Evolutionary conservation across 306 rosid genomes (phyloP), one percentile per base, ranked within the genome.

Genomic region (Spatholobus suberectus): DNA sequence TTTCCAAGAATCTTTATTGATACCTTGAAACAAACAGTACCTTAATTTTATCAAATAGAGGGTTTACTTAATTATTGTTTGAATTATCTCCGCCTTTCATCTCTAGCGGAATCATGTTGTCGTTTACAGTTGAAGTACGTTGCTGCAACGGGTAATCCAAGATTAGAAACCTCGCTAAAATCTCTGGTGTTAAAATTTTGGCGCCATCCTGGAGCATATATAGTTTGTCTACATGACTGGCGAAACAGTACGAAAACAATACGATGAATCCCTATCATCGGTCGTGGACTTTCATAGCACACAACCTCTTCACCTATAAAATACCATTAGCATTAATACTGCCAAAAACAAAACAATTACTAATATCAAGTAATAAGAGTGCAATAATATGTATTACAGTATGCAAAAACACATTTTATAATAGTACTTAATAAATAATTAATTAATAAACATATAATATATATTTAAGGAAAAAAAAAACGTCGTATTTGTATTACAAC

Each of bases 131-230:
- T 92, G 80, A 88, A 90, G 14, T 87, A 94, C 14, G 82, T 76
- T 0, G 97, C 92, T 0, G 97, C 89, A 17, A 94, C 97, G 0
- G 98, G 97, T n/a, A n/a, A 62, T 26, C 98, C 98, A 12, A 94
- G 93, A 78, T 94, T 89, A 61, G 88, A 89, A 55, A 87, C 75
- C 82, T 88, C 88, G 6, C 92, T 90, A 14, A 94, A 94, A 78
- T 90, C 95, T 86, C 61, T 81, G 0, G 95, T 92, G 79, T 86
- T 89, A 76, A 94, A 94, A 67, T 94, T 92, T 21, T 86, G 91
- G 46, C 98, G 95, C 97, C 97, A 92, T 10, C 93, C 91, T 0
- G 98, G 97, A 38, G 95, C 90, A 11, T 87, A 83, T 43, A 94
- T 77, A 0, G 82, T 85, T 57, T 90, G 91, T 79, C 98, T 84